Conservation (phyloP, 106 monocot genomes). For the Narthecium ossifragum region DNA sequence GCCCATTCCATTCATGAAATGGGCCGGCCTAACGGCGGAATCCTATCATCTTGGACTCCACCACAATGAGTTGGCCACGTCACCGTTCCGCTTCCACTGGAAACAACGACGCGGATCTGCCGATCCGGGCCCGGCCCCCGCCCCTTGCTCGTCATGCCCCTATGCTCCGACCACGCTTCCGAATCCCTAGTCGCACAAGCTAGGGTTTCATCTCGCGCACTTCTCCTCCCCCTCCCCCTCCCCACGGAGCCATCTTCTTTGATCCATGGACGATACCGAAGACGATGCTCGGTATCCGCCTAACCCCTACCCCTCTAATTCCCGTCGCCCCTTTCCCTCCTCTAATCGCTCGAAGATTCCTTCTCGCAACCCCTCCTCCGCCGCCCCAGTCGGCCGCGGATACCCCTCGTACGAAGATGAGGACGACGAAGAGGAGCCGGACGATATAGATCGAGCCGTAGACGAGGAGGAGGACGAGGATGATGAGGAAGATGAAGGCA, state of each 20-base stretch:
- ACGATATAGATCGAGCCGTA: conserved; percentile 15
- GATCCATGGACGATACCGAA: conserved; percentile 41
- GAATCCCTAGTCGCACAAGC: no score
- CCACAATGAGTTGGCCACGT: no score
- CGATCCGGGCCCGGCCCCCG: no score
- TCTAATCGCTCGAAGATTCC: neutral
- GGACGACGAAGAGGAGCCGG: conserved; percentile 7
- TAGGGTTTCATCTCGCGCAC: no score
- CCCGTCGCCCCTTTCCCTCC: no score
- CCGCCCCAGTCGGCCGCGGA: conserved; percentile 8
- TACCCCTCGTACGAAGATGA: conserved; percentile 25
- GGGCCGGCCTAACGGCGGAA: no score
- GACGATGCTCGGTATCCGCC: conserved; percentile 61
- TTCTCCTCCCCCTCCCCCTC: neutral
- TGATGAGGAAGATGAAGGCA: conserved; percentile 13
- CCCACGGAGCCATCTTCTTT: neutral
- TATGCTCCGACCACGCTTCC: no score
- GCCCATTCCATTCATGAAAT: no score
- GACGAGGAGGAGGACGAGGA: conserved; percentile 16
- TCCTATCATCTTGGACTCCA: no score
- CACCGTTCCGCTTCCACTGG: no score
- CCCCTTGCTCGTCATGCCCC: no score
- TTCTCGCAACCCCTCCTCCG: conserved; percentile 6
- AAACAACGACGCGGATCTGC: no score
- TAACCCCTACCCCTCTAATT: conserved; percentile 15